Evolutionary conservation across 2,329 filamentous ascomycete genomes (phyloP), one percentile per base, ranked within the genome.

Genomic region (Cladosporium sp.): DNA sequence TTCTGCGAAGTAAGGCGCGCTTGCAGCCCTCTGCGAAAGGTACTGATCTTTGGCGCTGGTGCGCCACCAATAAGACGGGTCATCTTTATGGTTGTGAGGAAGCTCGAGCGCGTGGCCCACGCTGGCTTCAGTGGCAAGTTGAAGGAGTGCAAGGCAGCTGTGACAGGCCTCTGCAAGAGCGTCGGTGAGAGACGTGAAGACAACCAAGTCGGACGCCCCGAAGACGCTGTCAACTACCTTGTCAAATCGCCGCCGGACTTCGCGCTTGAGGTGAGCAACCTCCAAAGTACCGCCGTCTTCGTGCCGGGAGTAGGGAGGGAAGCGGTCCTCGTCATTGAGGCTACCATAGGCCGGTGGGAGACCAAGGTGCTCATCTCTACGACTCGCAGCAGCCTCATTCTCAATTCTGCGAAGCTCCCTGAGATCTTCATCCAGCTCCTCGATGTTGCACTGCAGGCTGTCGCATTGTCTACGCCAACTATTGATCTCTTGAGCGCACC

Each of bases 291-390:
- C 58, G 6, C 32, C 46, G 46, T 54, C 56, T 14, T 55, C 50
- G 31, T 45, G 48, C n/a, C 43, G 49, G 35, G 35, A 53, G 38
- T 58, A 60, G 3, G 61, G 59, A 22, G 54, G 53, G 11, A 51
- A 49, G n/a, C 28, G 49, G 9, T 59, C 55, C 14, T 55, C 52
- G 9, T 61, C 61, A 33, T 57, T 51, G 5, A 65, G 55, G 14
- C 56, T 55, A 9, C 60, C 60, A 37, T 65, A 65, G 3, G 61
- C 56, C 3, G 61, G 63, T n/a, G 63, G 63, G n/a, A 63, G 53
- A n/a, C 38, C 46, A 11, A n/a, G 46, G 13, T 33, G 10, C 22
- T 42, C 46, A 11, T 49, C 37, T 9, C 28, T 43, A 10, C 46
- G 46, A 14, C 18, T 41, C 8, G 28, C 19, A 4, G 11, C 38